These are phyloP conservation scores for Scleroderma citrinum DNA, from an alignment of 768 basidiomycete genomes.

Conservation along the genomic window DNA sequence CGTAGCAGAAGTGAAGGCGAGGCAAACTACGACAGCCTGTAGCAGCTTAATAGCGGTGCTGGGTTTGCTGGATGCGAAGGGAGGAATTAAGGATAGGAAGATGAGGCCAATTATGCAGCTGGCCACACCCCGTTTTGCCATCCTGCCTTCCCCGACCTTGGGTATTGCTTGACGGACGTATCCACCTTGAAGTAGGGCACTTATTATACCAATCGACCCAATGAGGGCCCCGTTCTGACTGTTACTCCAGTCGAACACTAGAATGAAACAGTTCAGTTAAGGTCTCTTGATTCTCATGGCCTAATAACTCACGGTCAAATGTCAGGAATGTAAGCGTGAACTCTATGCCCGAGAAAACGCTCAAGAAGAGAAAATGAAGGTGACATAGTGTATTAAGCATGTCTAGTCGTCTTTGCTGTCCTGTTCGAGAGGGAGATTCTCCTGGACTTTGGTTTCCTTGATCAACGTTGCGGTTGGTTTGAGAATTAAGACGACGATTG, in stretches of 20 bases:
- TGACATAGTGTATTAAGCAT: conserved; percentile 55
- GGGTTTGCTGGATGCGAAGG: conserved; percentile 37
- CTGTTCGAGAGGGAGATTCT: conserved; percentile 11
- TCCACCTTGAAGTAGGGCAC: conserved; percentile 87
- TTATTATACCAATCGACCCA: conserved; percentile 83
- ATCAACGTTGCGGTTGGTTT: conserved; percentile 15
- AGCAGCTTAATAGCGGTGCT: conserved; percentile 47
- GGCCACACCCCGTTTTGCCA: conserved; percentile 77
- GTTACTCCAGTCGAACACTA: conserved; percentile 88
- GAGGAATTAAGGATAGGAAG: conserved; percentile 69
- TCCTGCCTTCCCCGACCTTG: conserved; percentile 69
- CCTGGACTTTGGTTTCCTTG: conserved; percentile 12
- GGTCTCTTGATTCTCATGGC: neutral
- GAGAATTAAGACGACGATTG: conserved; percentile 30
- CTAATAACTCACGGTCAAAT: conserved; percentile 62
- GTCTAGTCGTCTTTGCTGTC: conserved; percentile 45
- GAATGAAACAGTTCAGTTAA: neutral
- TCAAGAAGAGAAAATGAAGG: conserved; percentile 81
- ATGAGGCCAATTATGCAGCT: conserved; percentile 67
- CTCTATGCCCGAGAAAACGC: conserved; percentile 91
- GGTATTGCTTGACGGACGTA: conserved; percentile 82
- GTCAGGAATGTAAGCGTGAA: conserved; percentile 96
- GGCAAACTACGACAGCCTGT: conserved; percentile 68
- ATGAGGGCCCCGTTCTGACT: conserved; percentile 83
- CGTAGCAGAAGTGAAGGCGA: conserved; percentile 93